phyloP scores from a whole-genome alignment of 352 stramenopile genomes.

The Thalassiosira mediterranea region DNA sequence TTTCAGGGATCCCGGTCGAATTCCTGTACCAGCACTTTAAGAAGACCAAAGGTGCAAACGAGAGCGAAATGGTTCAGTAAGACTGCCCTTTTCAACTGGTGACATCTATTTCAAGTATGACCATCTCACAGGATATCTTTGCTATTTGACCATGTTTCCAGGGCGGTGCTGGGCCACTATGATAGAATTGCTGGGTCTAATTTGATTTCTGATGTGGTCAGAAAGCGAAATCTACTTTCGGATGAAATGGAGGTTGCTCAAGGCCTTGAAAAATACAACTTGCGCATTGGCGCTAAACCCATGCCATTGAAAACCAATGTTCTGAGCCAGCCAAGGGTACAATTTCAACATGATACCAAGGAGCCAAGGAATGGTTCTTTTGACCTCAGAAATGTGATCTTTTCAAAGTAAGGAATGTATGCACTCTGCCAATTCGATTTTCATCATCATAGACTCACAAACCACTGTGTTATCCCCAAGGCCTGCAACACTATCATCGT shows the following conservation, averaged over 20 bases:
- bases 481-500: neutral
- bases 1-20: constrained; percentile 14
- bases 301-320: neutral
- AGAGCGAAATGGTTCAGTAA: neutral
- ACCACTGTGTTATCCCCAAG: neutral
- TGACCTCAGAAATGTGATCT: neutral
- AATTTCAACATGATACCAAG: neutral
- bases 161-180: neutral
- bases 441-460: neutral
- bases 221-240: neutral
- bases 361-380: neutral
- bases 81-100: neutral
- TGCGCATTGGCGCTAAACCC: neutral
- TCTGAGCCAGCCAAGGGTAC: neutral
- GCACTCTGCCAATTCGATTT: neutral
- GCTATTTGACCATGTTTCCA: neutral
- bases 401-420: neutral
- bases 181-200: neutral
- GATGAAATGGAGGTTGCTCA: neutral
- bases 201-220: neutral
- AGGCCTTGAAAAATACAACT: neutral
- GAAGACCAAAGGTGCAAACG: constrained; percentile 6
- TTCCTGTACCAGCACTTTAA: constrained; percentile 14
- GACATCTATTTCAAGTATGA: neutral
- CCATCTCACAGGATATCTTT: neutral